These are phyloP conservation scores for Ustilago xerochloae DNA, from an alignment of 1,284 basidiomycete species.

Conservation along the genomic window DNA sequence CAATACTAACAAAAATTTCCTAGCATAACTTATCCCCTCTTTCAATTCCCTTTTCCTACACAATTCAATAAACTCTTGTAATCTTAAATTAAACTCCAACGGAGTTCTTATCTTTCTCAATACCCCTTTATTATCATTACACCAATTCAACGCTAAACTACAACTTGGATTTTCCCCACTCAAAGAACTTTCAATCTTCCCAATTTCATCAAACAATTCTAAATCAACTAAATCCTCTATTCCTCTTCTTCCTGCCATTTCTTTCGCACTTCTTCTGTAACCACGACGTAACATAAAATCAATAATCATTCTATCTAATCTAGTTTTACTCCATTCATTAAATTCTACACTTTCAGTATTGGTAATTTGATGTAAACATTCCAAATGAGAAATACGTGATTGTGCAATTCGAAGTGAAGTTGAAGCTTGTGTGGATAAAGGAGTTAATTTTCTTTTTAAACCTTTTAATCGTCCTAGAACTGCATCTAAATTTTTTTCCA, in stretches of 20 bases:
- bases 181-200: slow-evolving; percentile 84
- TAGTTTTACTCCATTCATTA: slow-evolving; percentile 76
- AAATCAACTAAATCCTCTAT: slow-evolving; percentile 73
- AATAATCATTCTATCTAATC: slow-evolving; percentile 88
- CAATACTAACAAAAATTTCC: slow-evolving; percentile 79
- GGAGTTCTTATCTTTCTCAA: slow-evolving; percentile 85
- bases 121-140: slow-evolving; percentile 91
- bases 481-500: slow-evolving; percentile 74
- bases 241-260: slow-evolving; percentile 29
- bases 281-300: slow-evolving; percentile 87
- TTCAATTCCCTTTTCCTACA: slow-evolving; percentile 68
- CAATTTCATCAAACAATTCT: slow-evolving; percentile 83
- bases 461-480: slow-evolving; percentile 81
- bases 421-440: slow-evolving; percentile 27
- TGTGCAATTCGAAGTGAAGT: slow-evolving; percentile 38
- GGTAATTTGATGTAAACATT: slow-evolving; percentile 36
- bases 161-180: slow-evolving; percentile 75
- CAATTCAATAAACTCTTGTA: slow-evolving; percentile 97
- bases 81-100: slow-evolving; percentile 91
- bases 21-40: slow-evolving; percentile 86
- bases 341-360: slow-evolving; percentile 32
- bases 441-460: slow-evolving; percentile 80
- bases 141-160: slow-evolving; percentile 90
- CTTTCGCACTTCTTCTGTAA: slow-evolving; percentile 34
- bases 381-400: slow-evolving; percentile 48